phyloP scores from a whole-genome alignment of 192 early-diverging fungal genomes.

The Rhizophlyctis rosea region DNA sequence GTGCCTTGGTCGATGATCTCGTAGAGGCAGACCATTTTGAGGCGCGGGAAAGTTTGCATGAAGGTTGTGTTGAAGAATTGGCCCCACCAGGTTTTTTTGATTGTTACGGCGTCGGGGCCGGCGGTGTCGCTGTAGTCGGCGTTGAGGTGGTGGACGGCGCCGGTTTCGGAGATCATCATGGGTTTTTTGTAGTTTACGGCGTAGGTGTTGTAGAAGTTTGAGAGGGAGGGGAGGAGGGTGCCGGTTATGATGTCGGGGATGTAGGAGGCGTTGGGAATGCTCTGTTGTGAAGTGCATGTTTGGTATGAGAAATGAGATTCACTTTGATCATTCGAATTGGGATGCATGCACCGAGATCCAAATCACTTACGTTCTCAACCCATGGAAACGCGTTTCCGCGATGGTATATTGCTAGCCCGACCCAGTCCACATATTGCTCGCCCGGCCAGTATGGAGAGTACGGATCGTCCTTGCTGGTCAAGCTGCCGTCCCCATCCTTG shows the following conservation, averaged over 20 bases:
- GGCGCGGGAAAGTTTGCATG: constrained; percentile 4
- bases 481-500: constrained; percentile 26
- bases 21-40: constrained; percentile 23
- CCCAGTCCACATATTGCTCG: constrained; percentile 37
- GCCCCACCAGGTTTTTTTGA: constrained; percentile 38
- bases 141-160: constrained; percentile 9
- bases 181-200: constrained; percentile 17
- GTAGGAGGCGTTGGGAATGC: neutral
- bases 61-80: constrained; percentile 24
- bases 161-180: constrained; percentile 34
- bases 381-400: constrained; percentile 9
- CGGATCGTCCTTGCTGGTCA: constrained; percentile 29
- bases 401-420: constrained; percentile 27
- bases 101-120: constrained; percentile 24
- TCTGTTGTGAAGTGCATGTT: no score
- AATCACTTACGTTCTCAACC: constrained; percentile 21
- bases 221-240: neutral
- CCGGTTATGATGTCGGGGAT: constrained; percentile 15
- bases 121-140: neutral
- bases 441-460: constrained; percentile 36
- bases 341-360: no score
- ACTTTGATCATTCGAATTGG: no score
- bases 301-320: no score
- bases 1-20: constrained; percentile 16
- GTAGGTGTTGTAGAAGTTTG: constrained; percentile 18